Evolutionary conservation across 164 flowering plant species (phyloP), one percentile per base, ranked within the genome.

Genomic region (Buxus sempervirens): DNA sequence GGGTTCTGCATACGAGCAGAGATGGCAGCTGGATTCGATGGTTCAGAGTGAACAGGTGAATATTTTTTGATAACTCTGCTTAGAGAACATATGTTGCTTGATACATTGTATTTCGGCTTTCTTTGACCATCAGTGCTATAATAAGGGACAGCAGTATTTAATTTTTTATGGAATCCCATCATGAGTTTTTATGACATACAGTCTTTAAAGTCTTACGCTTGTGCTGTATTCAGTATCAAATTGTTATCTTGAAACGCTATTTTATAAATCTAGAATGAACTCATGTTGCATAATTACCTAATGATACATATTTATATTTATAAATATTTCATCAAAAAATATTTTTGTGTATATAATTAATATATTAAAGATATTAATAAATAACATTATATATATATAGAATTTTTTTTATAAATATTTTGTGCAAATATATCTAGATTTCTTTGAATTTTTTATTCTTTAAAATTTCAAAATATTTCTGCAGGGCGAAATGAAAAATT

Each of bases 1-100:
- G 97, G 87, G 85, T 73, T 72, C 87, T 58, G 62, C 80, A 28
- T 87, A 77, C 75, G 96, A 88, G 19, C 90, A 81, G 74, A 79
- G 90, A 73, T 93, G 96, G 97, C 90, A 82, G 74, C 65, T 78
- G 65, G 91, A 88, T 65, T 79, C 91, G 24, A 62, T 64, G 48
- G 76, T 68, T 72, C 90, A 77, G 56, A 82, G 71, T 77, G 96
- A 90, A 54, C 91, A 86, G 98, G 98, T 92, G 48, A 73, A 51
- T 21, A 56, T 70, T 66, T 13, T 59, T 68, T 54, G n/a, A n/a
- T n/a, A n/a, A n/a, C 49, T 60, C 12, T 14, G 21, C n/a, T 16
- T 51, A 26, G 22, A 61, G 32, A 57, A 55, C 55, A 62, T 19
- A 32, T 53, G 55, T 60, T 22, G 26, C 56, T 48, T 72, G 56